A percentile compares a stretch with the other conserved stretches of the same genome.
phyloP scores from a whole-genome alignment of 495 filamentous ascomycete genomes.

The Neurospora cerealis region DNA sequence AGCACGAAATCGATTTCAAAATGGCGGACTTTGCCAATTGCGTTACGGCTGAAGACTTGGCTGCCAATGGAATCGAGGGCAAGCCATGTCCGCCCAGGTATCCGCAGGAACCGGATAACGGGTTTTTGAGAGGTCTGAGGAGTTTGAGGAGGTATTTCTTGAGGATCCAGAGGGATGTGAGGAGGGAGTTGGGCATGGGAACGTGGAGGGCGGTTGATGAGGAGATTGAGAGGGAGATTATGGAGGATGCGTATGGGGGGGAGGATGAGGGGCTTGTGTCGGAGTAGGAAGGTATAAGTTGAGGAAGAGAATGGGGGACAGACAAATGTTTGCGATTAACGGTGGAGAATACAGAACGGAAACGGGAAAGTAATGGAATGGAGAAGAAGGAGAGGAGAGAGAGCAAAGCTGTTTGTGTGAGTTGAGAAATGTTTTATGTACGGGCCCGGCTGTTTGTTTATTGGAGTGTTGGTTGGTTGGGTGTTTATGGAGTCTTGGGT shows the following conservation, averaged over 20 bases:
- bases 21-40: conserved; percentile 99
- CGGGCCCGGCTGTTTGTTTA: too few relatives aligned
- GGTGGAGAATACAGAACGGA: too few relatives aligned
- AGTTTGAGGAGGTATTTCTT: conserved; percentile 78
- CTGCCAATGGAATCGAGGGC: conserved; percentile 23
- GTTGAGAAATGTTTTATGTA: too few relatives aligned
- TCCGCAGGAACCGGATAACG: conserved; percentile 71
- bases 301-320: too few relatives aligned
- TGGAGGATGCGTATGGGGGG: not conserved
- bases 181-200: conserved; percentile 40
- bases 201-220: not conserved
- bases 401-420: too few relatives aligned
- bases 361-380: too few relatives aligned
- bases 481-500: too few relatives aligned
- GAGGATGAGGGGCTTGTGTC: not conserved
- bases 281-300: not conserved
- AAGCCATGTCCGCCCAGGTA: conserved; percentile 73
- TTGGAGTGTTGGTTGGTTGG: too few relatives aligned
- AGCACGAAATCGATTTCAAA: conserved; percentile 71
- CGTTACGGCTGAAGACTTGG: conserved; percentile 73
- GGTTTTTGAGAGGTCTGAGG: conserved; percentile 79
- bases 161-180: conserved; percentile 72
- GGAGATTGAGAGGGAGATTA: not conserved
- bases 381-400: too few relatives aligned
- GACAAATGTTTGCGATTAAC: too few relatives aligned